phyloP scores from a whole-genome alignment of 129 eudicot genomes.

The Erigeron canadensis region DNA sequence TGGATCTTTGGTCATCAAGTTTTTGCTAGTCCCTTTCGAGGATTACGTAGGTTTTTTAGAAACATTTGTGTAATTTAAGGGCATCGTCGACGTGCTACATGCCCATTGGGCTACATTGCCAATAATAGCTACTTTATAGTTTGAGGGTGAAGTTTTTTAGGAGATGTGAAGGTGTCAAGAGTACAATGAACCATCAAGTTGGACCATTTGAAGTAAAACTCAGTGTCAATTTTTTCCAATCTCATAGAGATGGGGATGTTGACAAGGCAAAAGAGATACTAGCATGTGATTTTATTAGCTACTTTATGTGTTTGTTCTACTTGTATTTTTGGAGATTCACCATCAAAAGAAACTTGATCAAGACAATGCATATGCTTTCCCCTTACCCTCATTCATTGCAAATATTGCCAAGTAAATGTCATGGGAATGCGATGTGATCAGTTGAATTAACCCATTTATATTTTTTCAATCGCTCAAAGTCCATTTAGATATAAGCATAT shows the following conservation, averaged over 20 bases:
- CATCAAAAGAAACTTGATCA: constrained; percentile 32
- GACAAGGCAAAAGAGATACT: constrained; percentile 37
- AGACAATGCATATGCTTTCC: constrained; percentile 34
- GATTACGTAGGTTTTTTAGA: neutral
- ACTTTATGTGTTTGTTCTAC: constrained; percentile 34
- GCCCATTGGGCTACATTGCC: neutral
- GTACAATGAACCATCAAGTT: constrained; percentile 23
- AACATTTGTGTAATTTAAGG: neutral
- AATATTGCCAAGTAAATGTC: constrained; percentile 17
- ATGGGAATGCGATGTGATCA: constrained; percentile 15
- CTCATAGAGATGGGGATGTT: constrained; percentile 43
- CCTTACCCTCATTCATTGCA: constrained; percentile 36
- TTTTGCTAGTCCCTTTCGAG: constrained; percentile 2
- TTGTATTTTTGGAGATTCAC: constrained; percentile 27
- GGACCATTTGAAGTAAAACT: constrained; percentile 26
- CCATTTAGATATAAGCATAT: too few relatives aligned
- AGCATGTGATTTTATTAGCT: constrained; percentile 31
- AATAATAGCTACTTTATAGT: neutral
- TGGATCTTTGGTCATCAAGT: neutral
- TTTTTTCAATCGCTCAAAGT: too few relatives aligned
- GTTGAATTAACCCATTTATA: too few relatives aligned
- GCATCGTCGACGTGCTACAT: neutral
- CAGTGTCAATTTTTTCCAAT: constrained; percentile 20
- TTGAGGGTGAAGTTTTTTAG: neutral
- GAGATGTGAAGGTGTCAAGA: neutral